Evolutionary conservation across 2,329 filamentous ascomycete genomes (phyloP).

Genomic region (Beauveria rudraprayagi): DNA sequence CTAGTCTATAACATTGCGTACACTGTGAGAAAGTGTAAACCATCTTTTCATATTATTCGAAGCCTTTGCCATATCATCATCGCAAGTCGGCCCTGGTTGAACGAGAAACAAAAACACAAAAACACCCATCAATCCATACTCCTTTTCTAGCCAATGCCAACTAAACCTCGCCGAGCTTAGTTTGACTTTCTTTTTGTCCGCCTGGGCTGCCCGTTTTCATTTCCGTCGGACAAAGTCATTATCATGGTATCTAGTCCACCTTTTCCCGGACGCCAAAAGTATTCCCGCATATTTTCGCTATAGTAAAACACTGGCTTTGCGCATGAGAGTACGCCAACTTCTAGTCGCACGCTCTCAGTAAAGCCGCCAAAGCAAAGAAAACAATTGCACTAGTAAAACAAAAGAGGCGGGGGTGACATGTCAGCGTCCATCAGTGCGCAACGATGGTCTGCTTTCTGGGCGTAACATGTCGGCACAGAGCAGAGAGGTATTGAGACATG

Average conservation of each 20-base stretch:
- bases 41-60: not conserved
- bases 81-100: not conserved
- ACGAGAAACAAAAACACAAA: not conserved
- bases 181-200: not conserved
- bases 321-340: not conserved
- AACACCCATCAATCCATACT: not conserved
- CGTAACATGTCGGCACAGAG: not conserved
- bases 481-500: not conserved
- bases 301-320: not conserved
- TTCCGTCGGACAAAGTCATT: not conserved
- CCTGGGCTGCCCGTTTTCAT: not conserved
- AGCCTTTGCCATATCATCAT: not conserved
- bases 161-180: not conserved
- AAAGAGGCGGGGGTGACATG: not conserved
- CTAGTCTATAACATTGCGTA: not conserved
- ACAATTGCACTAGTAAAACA: not conserved
- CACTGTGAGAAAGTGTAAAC: not conserved
- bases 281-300: conserved; percentile 6
- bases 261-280: conserved; percentile 5
- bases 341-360: not conserved
- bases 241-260: conserved; percentile 4
- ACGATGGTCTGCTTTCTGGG: not conserved
- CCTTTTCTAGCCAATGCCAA: not conserved
- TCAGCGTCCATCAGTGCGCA: no score
- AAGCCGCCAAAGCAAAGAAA: not conserved